These are phyloP conservation scores for Boletus reticulatus DNA, from an alignment of 768 basidiomycete species.

Conservation along the genomic window DNA sequence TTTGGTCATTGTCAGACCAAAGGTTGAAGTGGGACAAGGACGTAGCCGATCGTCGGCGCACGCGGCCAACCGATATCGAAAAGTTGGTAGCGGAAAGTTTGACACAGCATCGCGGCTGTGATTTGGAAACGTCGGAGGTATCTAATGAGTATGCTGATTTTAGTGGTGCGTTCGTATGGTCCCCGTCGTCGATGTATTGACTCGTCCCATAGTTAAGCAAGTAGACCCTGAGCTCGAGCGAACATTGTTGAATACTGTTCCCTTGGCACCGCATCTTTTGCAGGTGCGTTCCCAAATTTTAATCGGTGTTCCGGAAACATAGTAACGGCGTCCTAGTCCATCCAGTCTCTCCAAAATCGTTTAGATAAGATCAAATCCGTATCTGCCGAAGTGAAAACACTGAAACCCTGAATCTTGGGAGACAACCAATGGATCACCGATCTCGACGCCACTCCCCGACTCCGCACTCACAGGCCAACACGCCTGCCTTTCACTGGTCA, in stretches of 20 bases:
- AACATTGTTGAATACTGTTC: constrained; percentile 33
- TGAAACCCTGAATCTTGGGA: constrained; percentile 39
- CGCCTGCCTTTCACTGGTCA: too few species aligned
- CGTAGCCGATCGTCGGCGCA: constrained; percentile 65
- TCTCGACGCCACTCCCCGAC: too few species aligned
- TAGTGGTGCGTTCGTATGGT: constrained; percentile 9
- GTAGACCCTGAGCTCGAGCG: constrained; percentile 24
- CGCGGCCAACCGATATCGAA: constrained; percentile 54
- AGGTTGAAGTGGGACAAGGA: constrained; percentile 73
- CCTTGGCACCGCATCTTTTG: constrained; percentile 46
- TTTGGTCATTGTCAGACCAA: constrained; percentile 78
- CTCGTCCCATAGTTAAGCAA: constrained; percentile 15
- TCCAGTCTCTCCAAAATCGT: constrained; percentile 51
- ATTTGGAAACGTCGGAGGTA: constrained; percentile 24
- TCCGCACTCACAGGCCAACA: too few species aligned
- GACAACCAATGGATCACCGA: not conserved
- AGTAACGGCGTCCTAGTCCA: constrained; percentile 33
- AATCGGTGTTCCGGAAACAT: not conserved
- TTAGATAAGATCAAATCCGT: constrained; percentile 44
- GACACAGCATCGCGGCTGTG: constrained; percentile 31
- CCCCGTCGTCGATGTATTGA: not conserved
- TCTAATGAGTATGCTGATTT: not conserved
- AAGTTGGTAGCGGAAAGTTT: constrained; percentile 38
- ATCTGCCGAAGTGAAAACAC: constrained; percentile 47
- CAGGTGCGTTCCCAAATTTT: constrained; percentile 40